These are phyloP conservation scores for Cryphonectria naterciae DNA, from an alignment of 2,329 filamentous ascomycete species.

Conservation along the genomic window DNA sequence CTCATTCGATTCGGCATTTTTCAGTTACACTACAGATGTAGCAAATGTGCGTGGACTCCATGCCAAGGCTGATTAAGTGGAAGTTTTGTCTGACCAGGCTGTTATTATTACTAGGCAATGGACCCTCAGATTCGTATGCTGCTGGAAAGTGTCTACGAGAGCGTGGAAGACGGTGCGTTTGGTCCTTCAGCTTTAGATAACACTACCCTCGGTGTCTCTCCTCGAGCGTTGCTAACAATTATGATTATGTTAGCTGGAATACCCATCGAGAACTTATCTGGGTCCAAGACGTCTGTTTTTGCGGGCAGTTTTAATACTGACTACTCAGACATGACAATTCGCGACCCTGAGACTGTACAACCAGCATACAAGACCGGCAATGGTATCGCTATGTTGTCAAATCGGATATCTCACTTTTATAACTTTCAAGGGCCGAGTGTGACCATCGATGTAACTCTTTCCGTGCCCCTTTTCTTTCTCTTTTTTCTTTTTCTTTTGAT, in stretches of 20 bases:
- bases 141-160: conserved; percentile 39
- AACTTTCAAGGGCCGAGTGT: conserved; percentile 45
- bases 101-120: conserved; percentile 31
- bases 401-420: conserved; percentile 44
- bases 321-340: conserved; percentile 35
- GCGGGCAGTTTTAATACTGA: conserved; percentile 38
- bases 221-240: neutral
- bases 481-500: too few relatives aligned
- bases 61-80: too few relatives aligned
- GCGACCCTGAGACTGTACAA: conserved; percentile 42
- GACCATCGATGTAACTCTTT: conserved; percentile 48
- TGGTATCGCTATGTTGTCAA: conserved; percentile 40
- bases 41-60: conserved; percentile 31
- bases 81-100: neutral
- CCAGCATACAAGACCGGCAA: conserved; percentile 31
- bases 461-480: too few relatives aligned
- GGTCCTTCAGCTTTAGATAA: too few relatives aligned
- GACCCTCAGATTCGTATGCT: conserved; percentile 40
- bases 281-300: conserved; percentile 38
- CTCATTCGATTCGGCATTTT: conserved; percentile 38
- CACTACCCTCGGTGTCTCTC: too few relatives aligned
- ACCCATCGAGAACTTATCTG: conserved; percentile 35
- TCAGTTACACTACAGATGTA: conserved; percentile 37
- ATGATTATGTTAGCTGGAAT: conserved; percentile 33
- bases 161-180: conserved; percentile 37